Percentiles rank a stretch among this genome's conserved stretches.
These are phyloP conservation scores for Cenchrus fungigraminus DNA, from an alignment of 176 grass and related monocot genomes.

Conservation along the genomic window DNA sequence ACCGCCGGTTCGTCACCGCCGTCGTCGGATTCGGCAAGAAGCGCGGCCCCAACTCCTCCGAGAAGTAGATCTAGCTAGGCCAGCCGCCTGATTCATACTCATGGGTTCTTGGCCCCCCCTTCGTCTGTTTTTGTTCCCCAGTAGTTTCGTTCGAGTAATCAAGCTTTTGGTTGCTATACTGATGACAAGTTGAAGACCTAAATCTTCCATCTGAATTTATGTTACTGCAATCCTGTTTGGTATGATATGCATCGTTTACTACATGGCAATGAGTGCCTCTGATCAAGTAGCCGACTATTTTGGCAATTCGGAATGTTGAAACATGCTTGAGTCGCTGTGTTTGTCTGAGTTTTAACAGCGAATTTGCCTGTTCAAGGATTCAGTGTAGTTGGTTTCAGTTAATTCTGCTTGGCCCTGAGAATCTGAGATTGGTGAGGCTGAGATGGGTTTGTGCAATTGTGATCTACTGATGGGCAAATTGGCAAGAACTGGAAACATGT, in stretches of 20 bases:
- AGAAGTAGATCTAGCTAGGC: constrained; percentile 69
- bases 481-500: background rate
- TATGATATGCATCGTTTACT: constrained; percentile 9
- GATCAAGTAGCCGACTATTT: background rate
- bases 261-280: background rate
- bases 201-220: constrained; percentile 19
- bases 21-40: constrained; percentile 92
- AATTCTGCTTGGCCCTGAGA: background rate
- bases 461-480: background rate
- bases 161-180: constrained; percentile 15
- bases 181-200: constrained; percentile 13
- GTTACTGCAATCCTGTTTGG: background rate
- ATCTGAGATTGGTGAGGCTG: background rate
- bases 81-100: background rate
- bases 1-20: constrained; percentile 90
- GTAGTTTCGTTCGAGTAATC: constrained; percentile 12
- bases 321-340: too few species aligned
- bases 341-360: background rate
- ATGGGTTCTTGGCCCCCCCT: background rate
- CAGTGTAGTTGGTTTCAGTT: background rate
- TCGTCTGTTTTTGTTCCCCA: background rate
- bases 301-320: background rate
- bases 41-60: constrained; percentile 82
- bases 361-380: background rate
- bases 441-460: background rate